phyloP scores from a whole-genome alignment of 2,329 filamentous ascomycete genomes.

The Fonsecaea multimorphosa region DNA sequence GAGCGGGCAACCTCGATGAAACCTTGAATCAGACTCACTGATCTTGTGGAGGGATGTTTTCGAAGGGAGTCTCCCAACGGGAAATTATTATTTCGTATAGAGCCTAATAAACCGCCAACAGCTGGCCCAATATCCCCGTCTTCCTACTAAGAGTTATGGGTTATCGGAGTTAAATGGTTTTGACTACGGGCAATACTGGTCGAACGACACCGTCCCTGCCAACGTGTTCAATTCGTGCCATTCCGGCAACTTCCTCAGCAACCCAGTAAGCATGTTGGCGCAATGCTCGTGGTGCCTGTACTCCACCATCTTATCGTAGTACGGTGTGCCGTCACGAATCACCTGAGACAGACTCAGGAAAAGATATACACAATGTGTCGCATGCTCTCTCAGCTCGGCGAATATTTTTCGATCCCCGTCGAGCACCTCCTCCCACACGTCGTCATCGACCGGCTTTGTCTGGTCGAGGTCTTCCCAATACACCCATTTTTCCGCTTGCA shows the following conservation, averaged over 20 bases:
- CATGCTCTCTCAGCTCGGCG: constrained; percentile 15
- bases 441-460: constrained; percentile 14
- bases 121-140: no score
- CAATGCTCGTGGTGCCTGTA: constrained; percentile 15
- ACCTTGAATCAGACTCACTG: no score
- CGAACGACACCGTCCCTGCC: constrained; percentile 14
- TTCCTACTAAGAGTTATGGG: no score
- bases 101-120: no score
- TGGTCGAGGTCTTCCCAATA: constrained; percentile 16
- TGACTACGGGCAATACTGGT: constrained; percentile 13
- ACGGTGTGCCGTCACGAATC: constrained; percentile 11
- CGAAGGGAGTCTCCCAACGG: no score
- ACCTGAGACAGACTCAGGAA: constrained; percentile 11
- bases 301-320: constrained; percentile 15
- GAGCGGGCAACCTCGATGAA: no score
- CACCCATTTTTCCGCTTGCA: constrained; percentile 10
- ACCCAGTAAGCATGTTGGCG: constrained; percentile 8
- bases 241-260: constrained; percentile 12
- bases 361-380: constrained; percentile 12
- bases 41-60: no score
- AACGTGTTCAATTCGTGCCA: constrained; percentile 19
- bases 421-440: constrained; percentile 16
- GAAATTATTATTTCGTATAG: no score
- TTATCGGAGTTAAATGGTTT: no score
- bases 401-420: constrained; percentile 13